Conservation (phyloP, 225 moss, liverwort and hornwort species). For the Neckera pumila region DNA sequence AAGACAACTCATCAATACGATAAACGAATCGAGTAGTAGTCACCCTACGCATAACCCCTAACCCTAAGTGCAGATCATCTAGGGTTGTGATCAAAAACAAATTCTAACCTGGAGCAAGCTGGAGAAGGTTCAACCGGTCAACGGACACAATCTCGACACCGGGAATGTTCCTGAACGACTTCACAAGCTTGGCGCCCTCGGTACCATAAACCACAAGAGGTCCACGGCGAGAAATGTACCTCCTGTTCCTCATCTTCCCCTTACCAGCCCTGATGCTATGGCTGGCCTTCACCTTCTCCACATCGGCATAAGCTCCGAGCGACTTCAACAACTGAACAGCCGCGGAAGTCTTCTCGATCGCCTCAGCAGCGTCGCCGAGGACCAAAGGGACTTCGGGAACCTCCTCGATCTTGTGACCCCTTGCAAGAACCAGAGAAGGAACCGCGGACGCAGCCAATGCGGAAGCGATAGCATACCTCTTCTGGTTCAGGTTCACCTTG, state of each 20-base stretch:
- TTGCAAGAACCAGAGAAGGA: constrained; percentile 60
- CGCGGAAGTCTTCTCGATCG: constrained; percentile 77
- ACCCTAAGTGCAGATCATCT: not conserved
- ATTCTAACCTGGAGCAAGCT: constrained; percentile 56
- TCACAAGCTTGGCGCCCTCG: constrained; percentile 84
- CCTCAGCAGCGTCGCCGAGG: constrained; percentile 52
- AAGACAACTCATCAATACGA: not conserved
- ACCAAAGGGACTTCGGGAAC: constrained; percentile 84
- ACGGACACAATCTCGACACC: constrained; percentile 80
- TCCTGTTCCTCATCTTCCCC: constrained; percentile 96
- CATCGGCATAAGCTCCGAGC: constrained; percentile 72
- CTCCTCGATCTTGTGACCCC: constrained; percentile 77
- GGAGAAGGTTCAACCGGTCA: constrained; percentile 64
- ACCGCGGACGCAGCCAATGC: constrained; percentile 82
- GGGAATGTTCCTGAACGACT: constrained; percentile 83
- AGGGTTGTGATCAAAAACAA: not conserved
- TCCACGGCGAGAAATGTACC: constrained; percentile 74
- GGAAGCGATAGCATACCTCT: constrained; percentile 83
- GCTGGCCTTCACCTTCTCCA: constrained; percentile 84
- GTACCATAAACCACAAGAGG: constrained; percentile 86
- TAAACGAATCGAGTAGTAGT: not conserved
- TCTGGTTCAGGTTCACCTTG: constrained; percentile 93
- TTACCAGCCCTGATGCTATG: constrained; percentile 80
- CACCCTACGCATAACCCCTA: not conserved
- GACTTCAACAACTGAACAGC: constrained; percentile 74